A percentile compares a stretch with the other conserved stretches of the same genome.
Conservation (phyloP, 148 eudicot species). For the Dianthus caryophyllus region DNA sequence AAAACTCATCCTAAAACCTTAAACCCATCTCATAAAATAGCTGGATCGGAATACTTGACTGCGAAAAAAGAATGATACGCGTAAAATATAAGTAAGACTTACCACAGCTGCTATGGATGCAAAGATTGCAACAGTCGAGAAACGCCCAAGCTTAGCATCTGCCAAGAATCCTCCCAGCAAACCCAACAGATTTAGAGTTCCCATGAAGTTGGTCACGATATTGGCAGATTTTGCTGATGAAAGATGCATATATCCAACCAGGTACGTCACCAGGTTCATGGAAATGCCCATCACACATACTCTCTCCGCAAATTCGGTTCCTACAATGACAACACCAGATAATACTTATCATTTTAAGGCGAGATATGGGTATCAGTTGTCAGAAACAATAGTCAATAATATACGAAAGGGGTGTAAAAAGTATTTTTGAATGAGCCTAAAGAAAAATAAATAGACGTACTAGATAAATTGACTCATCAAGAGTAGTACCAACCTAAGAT, state of each 20-base stretch:
- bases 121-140: conserved; percentile 69
- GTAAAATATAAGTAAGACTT: conserved; percentile 28
- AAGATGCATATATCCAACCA: conserved; percentile 79
- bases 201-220: conserved; percentile 94
- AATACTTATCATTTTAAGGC: not conserved
- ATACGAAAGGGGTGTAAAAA: too few species aligned
- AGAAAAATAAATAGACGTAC: too few species aligned
- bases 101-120: conserved; percentile 81
- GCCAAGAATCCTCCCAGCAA: conserved; percentile 90
- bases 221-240: conserved; percentile 84
- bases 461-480: not conserved
- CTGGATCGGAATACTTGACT: not conserved
- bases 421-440: too few species aligned
- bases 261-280: conserved; percentile 90
- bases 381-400: not conserved
- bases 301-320: conserved; percentile 90
- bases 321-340: conserved; percentile 25
- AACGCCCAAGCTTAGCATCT: conserved; percentile 92
- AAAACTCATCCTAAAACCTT: not conserved
- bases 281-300: conserved; percentile 88
- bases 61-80: not conserved
- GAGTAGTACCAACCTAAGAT: conserved; percentile 55
- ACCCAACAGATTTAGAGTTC: conserved; percentile 83
- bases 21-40: too few species aligned
- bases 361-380: not conserved